Conservation (phyloP, 1,139 yeast genomes). For the Yamadazyma blattariae region DNA sequence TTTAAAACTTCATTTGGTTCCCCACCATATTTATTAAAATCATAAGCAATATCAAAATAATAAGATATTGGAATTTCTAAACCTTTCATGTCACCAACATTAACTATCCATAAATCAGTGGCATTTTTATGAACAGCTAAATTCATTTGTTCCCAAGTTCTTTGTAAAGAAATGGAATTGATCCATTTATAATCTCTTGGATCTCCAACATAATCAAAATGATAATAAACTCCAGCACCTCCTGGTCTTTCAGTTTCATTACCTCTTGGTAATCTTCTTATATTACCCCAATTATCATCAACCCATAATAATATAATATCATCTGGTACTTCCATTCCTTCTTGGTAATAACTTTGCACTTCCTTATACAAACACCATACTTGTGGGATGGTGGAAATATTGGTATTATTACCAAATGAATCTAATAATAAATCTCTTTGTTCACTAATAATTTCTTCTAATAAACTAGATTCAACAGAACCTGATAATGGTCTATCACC, state of each 20-base stretch:
- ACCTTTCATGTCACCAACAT: conserved; percentile 17
- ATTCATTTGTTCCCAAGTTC: conserved; percentile 17
- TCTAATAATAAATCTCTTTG: conserved; percentile 14
- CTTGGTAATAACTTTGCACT: conserved; percentile 16
- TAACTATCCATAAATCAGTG: conserved; percentile 14
- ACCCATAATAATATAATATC: conserved; percentile 18
- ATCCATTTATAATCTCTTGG: conserved; percentile 18
- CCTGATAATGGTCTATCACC: conserved; percentile 17
- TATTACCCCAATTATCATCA: conserved; percentile 19
- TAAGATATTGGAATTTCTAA: conserved; percentile 15
- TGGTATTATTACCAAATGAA: conserved; percentile 10
- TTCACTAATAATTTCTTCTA: conserved; percentile 13
- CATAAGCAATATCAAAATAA: conserved; percentile 15
- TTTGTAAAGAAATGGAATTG: conserved; percentile 12
- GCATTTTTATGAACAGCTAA: conserved; percentile 13
- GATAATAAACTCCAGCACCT: conserved; percentile 18
- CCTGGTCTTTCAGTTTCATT: conserved; percentile 15
- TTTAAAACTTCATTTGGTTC: conserved; percentile 8
- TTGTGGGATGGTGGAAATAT: conserved; percentile 15
- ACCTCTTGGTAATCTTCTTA: conserved; percentile 16
- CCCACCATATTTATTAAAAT: conserved; percentile 15
- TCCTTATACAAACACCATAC: conserved; percentile 19
- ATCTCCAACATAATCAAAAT: conserved; percentile 18
- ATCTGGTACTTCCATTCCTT: conserved; percentile 18
- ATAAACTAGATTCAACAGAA: conserved; percentile 12